Base-by-base conservation (phyloP, 2,329 filamentous ascomycete genomes). In the Dothideomycetes sp. region DNA sequence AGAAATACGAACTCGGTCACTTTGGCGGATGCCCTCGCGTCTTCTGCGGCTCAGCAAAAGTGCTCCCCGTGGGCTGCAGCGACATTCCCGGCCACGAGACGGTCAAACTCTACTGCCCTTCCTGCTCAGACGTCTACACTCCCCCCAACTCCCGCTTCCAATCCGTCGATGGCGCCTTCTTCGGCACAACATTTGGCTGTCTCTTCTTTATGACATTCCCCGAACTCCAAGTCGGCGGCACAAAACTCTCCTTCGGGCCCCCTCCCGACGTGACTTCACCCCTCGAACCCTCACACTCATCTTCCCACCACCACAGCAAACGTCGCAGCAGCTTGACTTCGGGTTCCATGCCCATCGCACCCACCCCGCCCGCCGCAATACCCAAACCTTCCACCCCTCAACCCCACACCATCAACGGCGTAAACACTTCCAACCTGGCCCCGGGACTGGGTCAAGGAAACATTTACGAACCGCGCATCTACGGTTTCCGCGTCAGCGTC, bases 191-290 rank as follows among this genome's bases (percentile, higher is more conserved):
- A 0, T 98, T 98, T 61, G 88, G 88, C 47, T 87, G 87, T 32
- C 78, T 98, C 45, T 98, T 98, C 68, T 86, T 98, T 60, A 89
- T 98, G 70, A 98, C 89, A 27, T 98, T 96, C 63, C 89, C 91
- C 24, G 91, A 98, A 58, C 83, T 95, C 57, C 87, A 95, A 52
- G 78, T 96, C 45, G 70, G 70, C 55, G 62, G 61, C 45, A 47
- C 43, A 23, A 49, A 47, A 30, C 25, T 34, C 18, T 16, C 33
- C 35, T 31, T 32, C 28, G 42, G 35, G 13, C 29, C 48, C 30
- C 43, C 44, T 46, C 19, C 40, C 42, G 20, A 44, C 45, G 22
- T 40, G 24, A 25, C 31, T 41, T 19, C 43, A 41, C 2, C 29
- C 31, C 32, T 45, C 24, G 18, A 43, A 13, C 39, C 45, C 13